Evolutionary conservation across 2,329 filamentous ascomycete species (phyloP), one percentile per base, ranked within the genome.

Genomic region (Didymella pomorum): DNA sequence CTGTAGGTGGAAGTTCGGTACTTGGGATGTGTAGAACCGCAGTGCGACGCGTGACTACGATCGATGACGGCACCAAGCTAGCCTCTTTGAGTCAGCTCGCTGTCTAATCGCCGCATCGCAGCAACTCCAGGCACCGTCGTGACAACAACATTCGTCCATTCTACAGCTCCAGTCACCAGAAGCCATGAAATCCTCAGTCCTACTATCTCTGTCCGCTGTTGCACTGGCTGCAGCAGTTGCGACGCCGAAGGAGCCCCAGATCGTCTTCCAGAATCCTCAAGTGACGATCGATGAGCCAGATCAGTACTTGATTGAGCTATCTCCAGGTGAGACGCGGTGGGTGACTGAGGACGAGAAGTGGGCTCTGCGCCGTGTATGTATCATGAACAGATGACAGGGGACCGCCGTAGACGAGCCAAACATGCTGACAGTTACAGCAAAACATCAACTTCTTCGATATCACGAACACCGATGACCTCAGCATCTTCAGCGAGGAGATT

Each of bases 291-390:
- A 63, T 35, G 73, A 76, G 52, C 62, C 65, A 9, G 73, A 76
- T 49, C 64, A 73, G 64, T 77, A 75, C 76, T 83, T 96, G 45
- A 88, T 99, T 63, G 93, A 98, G 81, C 83, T 95, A 25, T 85
- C 86, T n/a, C 92, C 92, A 3, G 92, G 91, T 55, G 84, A 94
- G 74, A 93, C 89, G 23, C 82, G 85, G 82, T 95, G 91, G 90
- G 89, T 97, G 29, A 96, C 92, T 0, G 94, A 98, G 71, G 91
- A 97, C 33, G 88, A 97, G 80, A 99, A 98, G 79, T 97, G 94
- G 93, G 88, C 89, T 77, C 81, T 98, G 64, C 89, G 90, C 72
- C 84, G 92, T 67, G 93, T 96, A 84, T 57, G 86, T 79, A 14
- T 7, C 11, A n/a, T n/a, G n/a, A n/a, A n/a, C n/a, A n/a, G n/a